A percentile compares a stretch with the other conserved stretches of the same genome.
Evolutionary conservation across 1,284 basidiomycete species (phyloP).

Genomic region (Gymnopus androsaceus): DNA sequence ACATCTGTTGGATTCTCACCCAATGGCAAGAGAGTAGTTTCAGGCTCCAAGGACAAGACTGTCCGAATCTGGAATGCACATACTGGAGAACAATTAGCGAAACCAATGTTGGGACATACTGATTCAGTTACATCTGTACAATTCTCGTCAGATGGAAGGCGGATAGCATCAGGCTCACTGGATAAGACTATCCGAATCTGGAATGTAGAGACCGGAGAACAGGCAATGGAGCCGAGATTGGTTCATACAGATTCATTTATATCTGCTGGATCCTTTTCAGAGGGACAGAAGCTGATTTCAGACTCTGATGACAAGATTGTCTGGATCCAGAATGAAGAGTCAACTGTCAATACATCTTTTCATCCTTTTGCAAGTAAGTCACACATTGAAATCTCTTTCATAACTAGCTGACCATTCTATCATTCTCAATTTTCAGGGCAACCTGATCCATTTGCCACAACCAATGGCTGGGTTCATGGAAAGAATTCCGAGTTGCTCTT

Average conservation of each 20-base stretch:
- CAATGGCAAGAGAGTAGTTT: no score
- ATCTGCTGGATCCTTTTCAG: slow-evolving; percentile 19
- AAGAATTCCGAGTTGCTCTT: no score
- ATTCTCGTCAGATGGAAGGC: background rate
- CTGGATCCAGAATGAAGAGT: slow-evolving; percentile 18
- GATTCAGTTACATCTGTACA: background rate
- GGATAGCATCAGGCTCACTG: background rate
- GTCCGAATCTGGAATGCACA: background rate
- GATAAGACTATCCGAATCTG: background rate
- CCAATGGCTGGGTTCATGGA: no score
- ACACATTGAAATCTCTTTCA: no score
- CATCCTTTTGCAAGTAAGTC: no score
- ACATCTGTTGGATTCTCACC: no score
- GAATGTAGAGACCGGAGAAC: background rate
- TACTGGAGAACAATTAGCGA: background rate
- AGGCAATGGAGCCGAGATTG: background rate
- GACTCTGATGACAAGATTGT: slow-evolving; percentile 19
- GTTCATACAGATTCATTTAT: slow-evolving; percentile 17
- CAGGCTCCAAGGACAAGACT: background rate
- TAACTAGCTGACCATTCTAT: no score
- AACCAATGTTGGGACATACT: background rate
- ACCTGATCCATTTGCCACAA: no score
- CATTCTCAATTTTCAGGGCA: no score
- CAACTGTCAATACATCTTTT: no score
- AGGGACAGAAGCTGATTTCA: slow-evolving; percentile 24